phyloP scores from a whole-genome alignment of 169 alveolate genomes.

The Plasmodium berghei region DNA sequence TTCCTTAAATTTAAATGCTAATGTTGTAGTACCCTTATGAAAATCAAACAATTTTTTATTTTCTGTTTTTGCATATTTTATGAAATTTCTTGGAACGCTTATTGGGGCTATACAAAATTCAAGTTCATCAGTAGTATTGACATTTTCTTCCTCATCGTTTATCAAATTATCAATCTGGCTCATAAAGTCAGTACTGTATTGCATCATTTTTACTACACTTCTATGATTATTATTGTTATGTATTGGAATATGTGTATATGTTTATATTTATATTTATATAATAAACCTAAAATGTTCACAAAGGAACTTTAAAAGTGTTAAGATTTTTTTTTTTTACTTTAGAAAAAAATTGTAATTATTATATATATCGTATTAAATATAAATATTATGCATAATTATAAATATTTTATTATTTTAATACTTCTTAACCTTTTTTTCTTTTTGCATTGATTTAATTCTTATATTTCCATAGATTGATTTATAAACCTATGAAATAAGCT shows the following conservation, averaged over 20 bases:
- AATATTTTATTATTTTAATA: too few relatives aligned
- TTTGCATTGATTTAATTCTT: too few relatives aligned
- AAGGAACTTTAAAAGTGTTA: too few relatives aligned
- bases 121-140: slow-evolving; percentile 24
- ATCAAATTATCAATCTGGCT: slow-evolving; percentile 62
- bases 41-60: slow-evolving; percentile 67
- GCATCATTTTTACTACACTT: slow-evolving; percentile 27
- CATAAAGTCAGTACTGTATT: slow-evolving; percentile 19
- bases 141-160: slow-evolving; percentile 47
- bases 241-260: background rate
- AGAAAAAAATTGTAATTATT: too few relatives aligned
- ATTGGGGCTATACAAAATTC: slow-evolving; percentile 69
- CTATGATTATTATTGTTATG: background rate
- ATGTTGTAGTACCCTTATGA: slow-evolving; percentile 98
- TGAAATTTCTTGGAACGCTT: slow-evolving; percentile 61
- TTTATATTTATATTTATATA: background rate
- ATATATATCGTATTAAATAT: too few relatives aligned
- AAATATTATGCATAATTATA: too few relatives aligned
- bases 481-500: too few relatives aligned
- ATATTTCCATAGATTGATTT: too few relatives aligned
- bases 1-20: slow-evolving; percentile 93
- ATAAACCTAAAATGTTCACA: too few relatives aligned
- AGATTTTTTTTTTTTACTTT: too few relatives aligned
- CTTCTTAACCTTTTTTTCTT: too few relatives aligned
- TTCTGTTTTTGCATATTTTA: slow-evolving; percentile 58